Evolutionary conservation across 257 asterid species (phyloP).

Genomic region (Penstemon newberryi): DNA sequence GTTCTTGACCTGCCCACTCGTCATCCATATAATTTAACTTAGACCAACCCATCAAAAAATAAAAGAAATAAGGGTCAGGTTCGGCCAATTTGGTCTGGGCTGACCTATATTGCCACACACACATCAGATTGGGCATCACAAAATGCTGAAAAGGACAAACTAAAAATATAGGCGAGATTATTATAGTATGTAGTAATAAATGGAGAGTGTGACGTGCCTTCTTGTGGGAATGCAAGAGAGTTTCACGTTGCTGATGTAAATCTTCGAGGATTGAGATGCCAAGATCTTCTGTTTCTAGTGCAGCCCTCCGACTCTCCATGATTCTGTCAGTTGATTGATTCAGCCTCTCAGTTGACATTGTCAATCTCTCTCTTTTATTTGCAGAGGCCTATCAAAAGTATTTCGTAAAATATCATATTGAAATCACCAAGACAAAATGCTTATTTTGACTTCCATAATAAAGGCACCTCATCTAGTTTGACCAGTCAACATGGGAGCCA

Average conservation of each 20-base stretch:
- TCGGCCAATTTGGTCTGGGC: no score
- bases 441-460: not conserved
- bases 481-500: not conserved
- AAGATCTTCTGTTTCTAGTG: constrained; percentile 88
- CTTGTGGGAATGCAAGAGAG: constrained; percentile 78
- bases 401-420: constrained; percentile 20
- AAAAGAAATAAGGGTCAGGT: no score
- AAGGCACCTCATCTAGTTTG: not conserved
- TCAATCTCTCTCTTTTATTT: constrained; percentile 79
- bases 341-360: constrained; percentile 83
- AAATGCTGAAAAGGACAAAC: not conserved
- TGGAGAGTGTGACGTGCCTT: constrained; percentile 49
- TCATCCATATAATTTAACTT: no score
- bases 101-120: no score
- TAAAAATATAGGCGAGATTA: constrained; percentile 1
- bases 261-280: constrained; percentile 89
- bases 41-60: no score
- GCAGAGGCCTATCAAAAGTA: constrained; percentile 60
- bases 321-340: constrained; percentile 75
- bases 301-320: constrained; percentile 75
- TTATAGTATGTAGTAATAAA: not conserved
- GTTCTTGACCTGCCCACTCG: no score
- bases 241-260: constrained; percentile 89
- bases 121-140: no score
- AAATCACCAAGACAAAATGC: constrained; percentile 9